phyloP scores from a whole-genome alignment of 768 basidiomycete genomes.

The Russula olivacea region DNA sequence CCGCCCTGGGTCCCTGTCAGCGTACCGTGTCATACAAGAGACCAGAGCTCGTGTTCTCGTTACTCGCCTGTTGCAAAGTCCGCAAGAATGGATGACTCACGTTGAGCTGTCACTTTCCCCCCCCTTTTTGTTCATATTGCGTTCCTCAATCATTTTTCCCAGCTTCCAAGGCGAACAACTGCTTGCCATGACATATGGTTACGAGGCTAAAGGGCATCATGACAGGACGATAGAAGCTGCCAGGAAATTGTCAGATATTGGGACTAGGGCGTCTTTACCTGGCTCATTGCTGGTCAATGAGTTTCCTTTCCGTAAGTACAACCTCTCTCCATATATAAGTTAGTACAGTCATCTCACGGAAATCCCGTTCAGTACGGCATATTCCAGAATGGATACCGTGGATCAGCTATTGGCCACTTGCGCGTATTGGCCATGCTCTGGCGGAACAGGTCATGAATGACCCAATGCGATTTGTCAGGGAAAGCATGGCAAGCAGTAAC shows the following conservation, averaged over 20 bases:
- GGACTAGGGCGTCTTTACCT: neutral
- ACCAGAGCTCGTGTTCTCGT: neutral
- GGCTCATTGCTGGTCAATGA: conserved; percentile 12
- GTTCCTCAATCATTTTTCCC: neutral
- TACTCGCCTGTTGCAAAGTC: neutral
- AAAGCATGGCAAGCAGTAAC: neutral
- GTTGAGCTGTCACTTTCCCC: neutral
- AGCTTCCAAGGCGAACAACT: conserved; percentile 12
- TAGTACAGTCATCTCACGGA: neutral
- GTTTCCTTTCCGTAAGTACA: conserved; percentile 11
- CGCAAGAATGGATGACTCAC: conserved; percentile 5
- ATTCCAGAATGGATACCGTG: conserved; percentile 12
- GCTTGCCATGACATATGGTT: conserved; percentile 13
- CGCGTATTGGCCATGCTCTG: neutral
- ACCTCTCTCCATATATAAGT: no score
- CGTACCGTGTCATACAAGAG: conserved; percentile 7
- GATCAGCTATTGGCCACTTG: conserved; percentile 14
- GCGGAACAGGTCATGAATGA: neutral
- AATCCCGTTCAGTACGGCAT: neutral
- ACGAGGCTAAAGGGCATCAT: neutral
- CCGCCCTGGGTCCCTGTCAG: neutral
- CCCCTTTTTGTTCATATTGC: neutral
- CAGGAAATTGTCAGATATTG: neutral
- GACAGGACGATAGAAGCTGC: conserved; percentile 1
- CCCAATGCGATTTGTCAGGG: neutral